These are phyloP conservation scores for Ophiocordyceps camponoti-rufipedis DNA, from an alignment of 2,329 filamentous ascomycete species.

Conservation along the genomic window DNA sequence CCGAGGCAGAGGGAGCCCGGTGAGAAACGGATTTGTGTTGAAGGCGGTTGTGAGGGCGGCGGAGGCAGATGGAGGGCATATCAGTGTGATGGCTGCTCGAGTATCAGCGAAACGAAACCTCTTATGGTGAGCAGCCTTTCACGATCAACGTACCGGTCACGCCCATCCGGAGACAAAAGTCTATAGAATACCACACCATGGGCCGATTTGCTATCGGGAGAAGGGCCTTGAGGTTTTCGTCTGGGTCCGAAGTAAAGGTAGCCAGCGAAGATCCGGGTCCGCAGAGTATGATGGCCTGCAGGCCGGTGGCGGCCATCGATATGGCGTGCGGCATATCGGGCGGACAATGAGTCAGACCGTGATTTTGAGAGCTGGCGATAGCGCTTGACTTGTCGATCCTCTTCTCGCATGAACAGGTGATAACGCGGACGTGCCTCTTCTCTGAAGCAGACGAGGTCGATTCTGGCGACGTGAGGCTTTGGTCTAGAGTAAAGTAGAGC, in stretches of 20 bases:
- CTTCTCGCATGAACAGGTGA: too few species aligned
- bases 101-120: conserved; percentile 6
- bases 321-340: conserved; percentile 54
- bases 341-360: not conserved
- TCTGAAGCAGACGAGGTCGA: too few species aligned
- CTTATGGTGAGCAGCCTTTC: not conserved
- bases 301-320: conserved; percentile 53
- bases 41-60: conserved; percentile 51
- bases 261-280: conserved; percentile 67
- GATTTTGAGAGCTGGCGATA: too few species aligned
- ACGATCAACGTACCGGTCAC: conserved; percentile 41
- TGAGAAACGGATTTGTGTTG: conserved; percentile 62
- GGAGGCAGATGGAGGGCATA: conserved; percentile 46
- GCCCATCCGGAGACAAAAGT: conserved; percentile 69
- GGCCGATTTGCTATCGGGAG: conserved; percentile 69
- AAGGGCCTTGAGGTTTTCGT: conserved; percentile 67
- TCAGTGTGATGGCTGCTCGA: conserved; percentile 38
- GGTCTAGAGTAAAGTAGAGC: too few species aligned
- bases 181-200: conserved; percentile 80
- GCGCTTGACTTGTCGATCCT: too few species aligned
- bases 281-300: conserved; percentile 70
- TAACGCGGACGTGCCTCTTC: too few species aligned
- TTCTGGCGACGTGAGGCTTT: too few species aligned
- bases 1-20: conserved; percentile 51
- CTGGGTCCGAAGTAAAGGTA: conserved; percentile 64